Evolutionary conservation across 331 rosid genomes (phyloP).

Genomic region (Ulmus americana): DNA sequence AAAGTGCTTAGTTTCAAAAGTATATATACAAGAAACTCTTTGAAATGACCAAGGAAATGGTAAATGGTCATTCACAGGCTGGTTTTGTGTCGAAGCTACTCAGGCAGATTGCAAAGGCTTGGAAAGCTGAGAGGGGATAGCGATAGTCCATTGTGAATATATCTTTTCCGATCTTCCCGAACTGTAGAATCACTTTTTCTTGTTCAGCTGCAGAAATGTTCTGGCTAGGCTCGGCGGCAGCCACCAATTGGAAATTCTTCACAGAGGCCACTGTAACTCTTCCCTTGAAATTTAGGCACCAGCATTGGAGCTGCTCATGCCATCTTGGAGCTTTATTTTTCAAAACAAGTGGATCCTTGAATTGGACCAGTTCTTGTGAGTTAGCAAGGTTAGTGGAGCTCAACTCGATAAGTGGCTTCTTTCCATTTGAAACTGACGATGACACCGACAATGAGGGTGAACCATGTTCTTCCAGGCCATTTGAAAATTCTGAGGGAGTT

Average conservation of each 20-base stretch:
- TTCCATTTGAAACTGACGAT: slow-evolving; percentile 28
- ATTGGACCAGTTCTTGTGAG: slow-evolving; percentile 23
- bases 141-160: slow-evolving; percentile 91
- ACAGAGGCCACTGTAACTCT: slow-evolving; percentile 84
- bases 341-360: slow-evolving; percentile 48
- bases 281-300: slow-evolving; percentile 89
- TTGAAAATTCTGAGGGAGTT: slow-evolving; percentile 53
- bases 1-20: slow-evolving; percentile 27
- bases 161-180: slow-evolving; percentile 83
- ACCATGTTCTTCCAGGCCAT: slow-evolving; percentile 27
- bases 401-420: slow-evolving; percentile 35
- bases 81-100: slow-evolving; percentile 94
- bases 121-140: slow-evolving; percentile 91
- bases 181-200: slow-evolving; percentile 70
- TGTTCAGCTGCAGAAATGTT: slow-evolving; percentile 54
- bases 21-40: slow-evolving; percentile 34
- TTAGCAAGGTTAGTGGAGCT: slow-evolving; percentile 27
- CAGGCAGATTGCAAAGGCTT: slow-evolving; percentile 79
- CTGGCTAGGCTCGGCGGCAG: slow-evolving; percentile 53
- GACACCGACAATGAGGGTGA: slow-evolving; percentile 6
- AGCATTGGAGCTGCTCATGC: slow-evolving; percentile 86
- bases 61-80: slow-evolving; percentile 65
- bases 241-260: slow-evolving; percentile 85
- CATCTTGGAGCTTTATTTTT: slow-evolving; percentile 79
- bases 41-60: slow-evolving; percentile 24